Evolutionary conservation across 768 basidiomycete genomes (phyloP), one percentile per base, ranked within the genome.

Genomic region (Lentinula lateritia): DNA sequence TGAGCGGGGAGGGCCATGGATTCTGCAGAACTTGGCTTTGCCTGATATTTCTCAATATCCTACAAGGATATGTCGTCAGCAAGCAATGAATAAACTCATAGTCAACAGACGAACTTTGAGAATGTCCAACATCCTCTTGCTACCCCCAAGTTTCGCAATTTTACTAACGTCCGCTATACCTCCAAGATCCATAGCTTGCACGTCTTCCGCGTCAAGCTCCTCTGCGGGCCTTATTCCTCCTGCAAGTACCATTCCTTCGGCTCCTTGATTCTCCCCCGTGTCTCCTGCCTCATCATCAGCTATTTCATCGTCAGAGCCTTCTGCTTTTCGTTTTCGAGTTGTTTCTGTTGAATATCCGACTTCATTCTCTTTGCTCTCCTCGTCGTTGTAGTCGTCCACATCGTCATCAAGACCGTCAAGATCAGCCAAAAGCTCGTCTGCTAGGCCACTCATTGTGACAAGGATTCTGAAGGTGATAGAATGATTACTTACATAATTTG

Each of bases 201-300:
- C 97, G 62, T 95, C 93, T 66, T 96, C 95, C 34, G 80, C 87
- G 71, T 98, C 95, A 48, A 98, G 78, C 75, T 99, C 95, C 42
- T 98, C 95, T n/a, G 95, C 93, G 13, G 96, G 96, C 66, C 84
- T 86, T 12, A 95, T 79, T 9, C 96, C 96, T 0, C 95, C 95
- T 59, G 91, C 91, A 0, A 91, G 79, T 5, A 93, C 87, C 13
- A 95, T 79, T 5, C 80, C 81, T 0, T 80, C 81, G 6, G 81
- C 73, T 41, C 81, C 78, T 52, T 72, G 76, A 53, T 78, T 73
- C 10, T 74, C 79, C 38, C 73, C 80, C 6, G 76, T 81, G 18
- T 70, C 83, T 20, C 73, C 78, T 35, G 74, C 80, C 6, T 72
- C 82, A 9, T 71, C 82, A 32, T 67, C 74, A 18, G 83, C 83